Evolutionary conservation across 179 eudicot genomes (phyloP).

Genomic region (Beta corolliflora): DNA sequence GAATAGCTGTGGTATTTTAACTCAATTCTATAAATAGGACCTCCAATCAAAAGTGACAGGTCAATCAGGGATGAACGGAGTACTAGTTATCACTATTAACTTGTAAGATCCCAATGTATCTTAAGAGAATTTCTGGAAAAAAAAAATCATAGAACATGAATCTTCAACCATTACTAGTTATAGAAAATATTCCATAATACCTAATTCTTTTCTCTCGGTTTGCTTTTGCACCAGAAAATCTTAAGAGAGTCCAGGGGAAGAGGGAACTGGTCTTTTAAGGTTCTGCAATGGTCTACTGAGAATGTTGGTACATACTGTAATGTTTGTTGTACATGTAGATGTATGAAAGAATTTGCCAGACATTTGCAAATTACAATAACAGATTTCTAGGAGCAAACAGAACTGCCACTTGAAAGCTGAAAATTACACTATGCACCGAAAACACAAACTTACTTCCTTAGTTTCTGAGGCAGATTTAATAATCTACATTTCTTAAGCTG

Average conservation of each 20-base stretch:
- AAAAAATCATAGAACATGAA: too few species aligned
- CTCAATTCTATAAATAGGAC: too few species aligned
- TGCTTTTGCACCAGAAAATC: neutral
- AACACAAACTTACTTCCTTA: constrained; percentile 52
- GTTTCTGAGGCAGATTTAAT: constrained; percentile 53
- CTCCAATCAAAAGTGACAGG: too few species aligned
- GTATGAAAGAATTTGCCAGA: neutral
- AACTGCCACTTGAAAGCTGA: neutral
- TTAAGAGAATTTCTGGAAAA: too few species aligned
- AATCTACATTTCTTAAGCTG: constrained; percentile 67
- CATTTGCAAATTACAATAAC: neutral
- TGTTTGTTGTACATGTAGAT: neutral
- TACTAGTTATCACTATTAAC: too few species aligned
- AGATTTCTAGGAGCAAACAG: neutral
- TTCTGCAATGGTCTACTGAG: neutral
- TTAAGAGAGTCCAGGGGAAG: neutral
- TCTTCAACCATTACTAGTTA: too few species aligned
- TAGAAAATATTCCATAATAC: too few species aligned
- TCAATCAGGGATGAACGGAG: too few species aligned
- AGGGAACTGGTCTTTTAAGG: neutral
- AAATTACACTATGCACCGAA: neutral
- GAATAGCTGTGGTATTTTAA: too few species aligned
- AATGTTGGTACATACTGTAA: too few species aligned
- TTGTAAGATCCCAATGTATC: too few species aligned
- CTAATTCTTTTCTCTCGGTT: neutral